Conservation (phyloP, 1,284 basidiomycete species). For the Laetiporus sulphureus region DNA sequence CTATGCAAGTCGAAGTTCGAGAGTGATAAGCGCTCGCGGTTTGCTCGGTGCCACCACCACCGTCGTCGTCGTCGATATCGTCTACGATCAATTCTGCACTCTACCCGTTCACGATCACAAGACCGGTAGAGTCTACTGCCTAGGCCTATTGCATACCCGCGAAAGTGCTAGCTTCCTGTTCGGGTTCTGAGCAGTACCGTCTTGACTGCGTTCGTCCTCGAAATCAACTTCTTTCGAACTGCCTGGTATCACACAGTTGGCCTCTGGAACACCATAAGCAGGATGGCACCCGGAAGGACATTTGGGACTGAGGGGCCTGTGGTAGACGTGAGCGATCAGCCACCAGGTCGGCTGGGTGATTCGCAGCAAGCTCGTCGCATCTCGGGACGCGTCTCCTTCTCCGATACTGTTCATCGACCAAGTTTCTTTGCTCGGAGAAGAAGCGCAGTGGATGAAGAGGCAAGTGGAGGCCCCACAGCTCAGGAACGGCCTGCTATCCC, state of each 20-base stretch:
- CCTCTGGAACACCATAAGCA: not conserved
- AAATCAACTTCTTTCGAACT: too few relatives aligned
- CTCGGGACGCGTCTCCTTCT: conserved; percentile 22
- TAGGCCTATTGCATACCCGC: too few relatives aligned
- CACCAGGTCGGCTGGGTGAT: not conserved
- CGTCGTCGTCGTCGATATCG: too few relatives aligned
- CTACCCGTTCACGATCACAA: too few relatives aligned
- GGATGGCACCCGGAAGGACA: conserved; percentile 11
- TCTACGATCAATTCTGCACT: too few relatives aligned
- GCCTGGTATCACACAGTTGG: not conserved
- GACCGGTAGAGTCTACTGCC: too few relatives aligned
- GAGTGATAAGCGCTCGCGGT: too few relatives aligned
- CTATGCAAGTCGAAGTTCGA: too few relatives aligned
- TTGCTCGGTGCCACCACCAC: too few relatives aligned
- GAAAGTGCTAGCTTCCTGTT: too few relatives aligned
- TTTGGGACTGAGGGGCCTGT: conserved; percentile 16
- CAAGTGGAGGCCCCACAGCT: conserved; percentile 13
- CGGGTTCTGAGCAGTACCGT: too few relatives aligned
- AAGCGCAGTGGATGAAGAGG: conserved; percentile 18
- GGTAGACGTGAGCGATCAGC: conserved; percentile 8
- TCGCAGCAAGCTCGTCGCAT: conserved; percentile 3
- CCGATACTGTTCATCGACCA: conserved; percentile 15
- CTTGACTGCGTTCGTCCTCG: too few relatives aligned
- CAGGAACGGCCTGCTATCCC: conserved; percentile 63
- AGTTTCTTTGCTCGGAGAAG: conserved; percentile 22